Evolutionary conservation across 208 protist species (phyloP), one percentile per base, ranked within the genome.

Genomic region (Trypanosoma platydactyli): DNA sequence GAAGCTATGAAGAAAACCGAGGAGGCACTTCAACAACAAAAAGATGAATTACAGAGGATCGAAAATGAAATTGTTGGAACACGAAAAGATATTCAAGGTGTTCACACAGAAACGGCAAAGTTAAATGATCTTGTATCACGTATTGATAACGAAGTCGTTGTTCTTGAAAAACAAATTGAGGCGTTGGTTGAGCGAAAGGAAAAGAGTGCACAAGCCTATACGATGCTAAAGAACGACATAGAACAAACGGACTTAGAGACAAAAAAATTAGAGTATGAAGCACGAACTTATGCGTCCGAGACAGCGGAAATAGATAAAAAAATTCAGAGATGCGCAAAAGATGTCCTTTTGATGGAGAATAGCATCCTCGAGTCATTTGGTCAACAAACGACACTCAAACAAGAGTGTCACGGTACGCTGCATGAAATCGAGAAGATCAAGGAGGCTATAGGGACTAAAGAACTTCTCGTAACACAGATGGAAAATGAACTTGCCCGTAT

Each of bases 401-500:
- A 98, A 65, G 91, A 94, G 60, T 91, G 90, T 62, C 77, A 95
- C 59, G 91, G 81, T 41, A 80, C 90, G 16, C 61, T 97, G 27
- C 79, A 89, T 22, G 93, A 96, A 40, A 96, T 97, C 52, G 87
- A 94, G 50, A 97, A 95, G 61, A 91, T 97, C 53, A 95, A 96
- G 63, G 78, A 72, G 12, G 60, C 68, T 9, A 97, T 98, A 40
- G 72, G 82, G n/a, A 79, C 96, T 18, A 98, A 97, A 68, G 96
- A 98, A 76, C 81, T 97, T 53, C 85, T 98, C 42, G 82, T 94
- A 20, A 88, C 94, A n/a, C 83, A 96, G 54, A 92, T 98, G 84
- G 88, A 98, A 64, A 99, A 99, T 76, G 96, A 99, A 71, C 74
- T 99, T 18, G 88, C 95, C 9, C 86, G 97, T 20, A 97, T 98